phyloP scores from a whole-genome alignment of 345 rosid genomes.

The Salix viminalis region DNA sequence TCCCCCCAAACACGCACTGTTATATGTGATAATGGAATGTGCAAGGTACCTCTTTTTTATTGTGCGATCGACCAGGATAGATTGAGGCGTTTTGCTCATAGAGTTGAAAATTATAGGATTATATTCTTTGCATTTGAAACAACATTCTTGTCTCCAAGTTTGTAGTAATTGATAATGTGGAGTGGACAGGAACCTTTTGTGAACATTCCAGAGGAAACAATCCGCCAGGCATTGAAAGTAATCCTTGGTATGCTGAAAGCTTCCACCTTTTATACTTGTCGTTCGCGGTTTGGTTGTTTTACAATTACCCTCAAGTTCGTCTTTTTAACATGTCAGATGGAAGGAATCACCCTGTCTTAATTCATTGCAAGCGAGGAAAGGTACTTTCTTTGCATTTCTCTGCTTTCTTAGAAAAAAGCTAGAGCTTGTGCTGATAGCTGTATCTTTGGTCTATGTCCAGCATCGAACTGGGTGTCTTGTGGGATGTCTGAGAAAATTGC shows the following conservation, averaged over 20 bases:
- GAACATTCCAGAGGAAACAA: conserved; percentile 58
- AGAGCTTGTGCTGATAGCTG: neutral
- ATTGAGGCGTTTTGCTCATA: neutral
- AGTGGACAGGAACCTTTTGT: conserved; percentile 66
- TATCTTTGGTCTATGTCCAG: conserved; percentile 24
- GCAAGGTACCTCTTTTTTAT: no score
- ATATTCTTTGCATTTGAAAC: neutral
- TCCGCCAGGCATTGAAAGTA: conserved; percentile 63
- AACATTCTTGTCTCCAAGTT: neutral
- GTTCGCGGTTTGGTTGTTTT: neutral
- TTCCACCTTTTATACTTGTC: neutral
- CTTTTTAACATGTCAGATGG: conserved; percentile 33
- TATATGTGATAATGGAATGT: no score
- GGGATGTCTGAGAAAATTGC: conserved; percentile 72
- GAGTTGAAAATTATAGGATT: neutral
- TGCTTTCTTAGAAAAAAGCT: neutral
- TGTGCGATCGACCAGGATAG: neutral
- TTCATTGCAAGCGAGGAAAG: conserved; percentile 86
- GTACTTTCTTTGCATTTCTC: conserved; percentile 25
- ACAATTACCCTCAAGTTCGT: conserved; percentile 3
- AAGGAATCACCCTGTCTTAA: conserved; percentile 63
- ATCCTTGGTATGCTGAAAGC: conserved; percentile 45
- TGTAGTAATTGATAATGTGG: neutral
- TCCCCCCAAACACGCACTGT: no score
- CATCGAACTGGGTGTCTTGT: conserved; percentile 76